Evolutionary conservation across 208 protist genomes (phyloP).

Genomic region (Tritrichomonas musculus): DNA sequence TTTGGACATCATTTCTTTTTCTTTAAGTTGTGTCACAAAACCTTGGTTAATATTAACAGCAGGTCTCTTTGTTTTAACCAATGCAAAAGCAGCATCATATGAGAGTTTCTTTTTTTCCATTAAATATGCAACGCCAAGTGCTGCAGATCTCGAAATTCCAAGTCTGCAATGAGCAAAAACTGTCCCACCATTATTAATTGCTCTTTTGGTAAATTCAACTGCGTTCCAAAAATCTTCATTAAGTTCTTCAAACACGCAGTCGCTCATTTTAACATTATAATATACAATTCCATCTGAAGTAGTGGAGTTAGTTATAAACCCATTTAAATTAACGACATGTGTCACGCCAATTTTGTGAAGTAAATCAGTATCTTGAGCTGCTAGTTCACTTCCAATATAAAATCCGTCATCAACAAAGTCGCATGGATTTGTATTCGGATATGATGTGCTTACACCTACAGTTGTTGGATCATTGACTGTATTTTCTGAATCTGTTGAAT

Average conservation of each 20-base stretch:
- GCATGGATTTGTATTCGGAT: neutral
- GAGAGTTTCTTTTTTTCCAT: neutral
- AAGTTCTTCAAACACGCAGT: slow-evolving; percentile 4
- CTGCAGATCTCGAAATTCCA: neutral
- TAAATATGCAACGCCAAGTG: slow-evolving; percentile 29
- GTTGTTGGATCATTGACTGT: neutral
- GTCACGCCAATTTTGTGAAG: neutral
- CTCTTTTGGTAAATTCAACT: slow-evolving; percentile 6
- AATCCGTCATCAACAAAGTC: neutral
- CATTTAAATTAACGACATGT: neutral
- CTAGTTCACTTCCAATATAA: neutral
- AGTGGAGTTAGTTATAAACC: too few species aligned
- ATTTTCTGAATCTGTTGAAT: neutral
- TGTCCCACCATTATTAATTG: neutral
- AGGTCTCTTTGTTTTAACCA: neutral
- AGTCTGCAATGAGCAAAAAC: slow-evolving; percentile 31
- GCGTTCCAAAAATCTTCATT: slow-evolving; percentile 24
- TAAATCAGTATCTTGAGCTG: neutral
- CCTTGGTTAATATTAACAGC: neutral
- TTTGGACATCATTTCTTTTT: neutral
- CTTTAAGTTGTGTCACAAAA: neutral
- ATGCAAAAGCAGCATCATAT: neutral
- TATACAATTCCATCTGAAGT: slow-evolving; percentile 6
- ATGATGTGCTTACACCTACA: too few species aligned
- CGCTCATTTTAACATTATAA: slow-evolving; percentile 27